These are phyloP conservation scores for Fusarium fujikuroi DNA, from an alignment of 2,329 filamentous ascomycete genomes.

Conservation along the genomic window DNA sequence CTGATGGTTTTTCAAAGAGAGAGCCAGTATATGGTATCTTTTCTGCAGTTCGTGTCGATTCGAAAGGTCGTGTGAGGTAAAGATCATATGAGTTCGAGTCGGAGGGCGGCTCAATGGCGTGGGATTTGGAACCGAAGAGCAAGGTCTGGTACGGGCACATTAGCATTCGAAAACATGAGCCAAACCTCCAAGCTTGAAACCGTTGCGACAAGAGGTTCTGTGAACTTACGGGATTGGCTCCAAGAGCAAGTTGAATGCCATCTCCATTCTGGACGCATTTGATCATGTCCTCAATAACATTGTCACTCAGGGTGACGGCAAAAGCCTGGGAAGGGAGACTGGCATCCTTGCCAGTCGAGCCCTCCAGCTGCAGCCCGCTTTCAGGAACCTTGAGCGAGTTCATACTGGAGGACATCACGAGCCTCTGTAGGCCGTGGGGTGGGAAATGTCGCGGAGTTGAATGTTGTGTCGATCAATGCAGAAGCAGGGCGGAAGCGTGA, in stretches of 20 bases:
- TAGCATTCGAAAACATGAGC: slow-evolving; percentile 23
- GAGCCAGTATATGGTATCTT: slow-evolving; percentile 63
- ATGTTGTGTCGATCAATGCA: slow-evolving; percentile 41
- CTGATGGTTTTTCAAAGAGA: slow-evolving; percentile 57
- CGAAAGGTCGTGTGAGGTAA: slow-evolving; percentile 64
- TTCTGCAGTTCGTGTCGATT: slow-evolving; percentile 58
- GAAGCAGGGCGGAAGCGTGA: slow-evolving; percentile 22
- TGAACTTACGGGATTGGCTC: slow-evolving; percentile 67
- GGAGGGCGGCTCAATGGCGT: slow-evolving; percentile 57
- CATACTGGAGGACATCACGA: slow-evolving; percentile 54
- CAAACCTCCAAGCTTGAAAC: neutral
- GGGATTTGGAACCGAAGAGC: slow-evolving; percentile 62
- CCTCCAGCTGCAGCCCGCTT: slow-evolving; percentile 66
- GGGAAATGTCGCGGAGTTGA: slow-evolving; percentile 44
- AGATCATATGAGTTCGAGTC: slow-evolving; percentile 65
- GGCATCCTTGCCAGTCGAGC: slow-evolving; percentile 56
- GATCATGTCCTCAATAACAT: slow-evolving; percentile 71
- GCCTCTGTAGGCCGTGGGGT: slow-evolving; percentile 43
- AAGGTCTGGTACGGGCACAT: slow-evolving; percentile 57
- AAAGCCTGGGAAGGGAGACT: slow-evolving; percentile 66
- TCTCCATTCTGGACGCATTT: slow-evolving; percentile 67
- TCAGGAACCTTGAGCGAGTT: slow-evolving; percentile 67
- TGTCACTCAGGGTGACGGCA: slow-evolving; percentile 66
- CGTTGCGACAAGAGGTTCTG: neutral
- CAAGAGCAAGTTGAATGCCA: slow-evolving; percentile 66